Percentiles rank a stretch among this genome's conserved stretches.
phyloP scores from a whole-genome alignment of 352 stramenopile genomes.

The Pythium aquatile region DNA sequence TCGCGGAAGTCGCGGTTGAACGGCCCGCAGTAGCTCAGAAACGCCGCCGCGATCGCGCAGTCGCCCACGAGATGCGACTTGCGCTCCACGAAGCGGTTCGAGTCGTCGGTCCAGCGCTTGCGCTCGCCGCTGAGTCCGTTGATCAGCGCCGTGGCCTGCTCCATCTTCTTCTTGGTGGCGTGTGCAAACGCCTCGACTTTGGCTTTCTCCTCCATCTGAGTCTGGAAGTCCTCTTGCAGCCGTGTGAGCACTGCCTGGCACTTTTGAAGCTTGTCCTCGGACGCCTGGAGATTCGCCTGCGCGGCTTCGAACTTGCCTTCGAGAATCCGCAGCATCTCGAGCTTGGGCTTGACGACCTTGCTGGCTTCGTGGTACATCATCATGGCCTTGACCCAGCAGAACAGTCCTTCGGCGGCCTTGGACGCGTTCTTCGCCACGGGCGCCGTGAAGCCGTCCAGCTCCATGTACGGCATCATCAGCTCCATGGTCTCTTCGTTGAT shows the following conservation, averaged over 20 bases:
- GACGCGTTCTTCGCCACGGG: conserved; percentile 86
- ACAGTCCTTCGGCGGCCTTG: conserved; percentile 88
- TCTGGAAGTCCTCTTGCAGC: conserved; percentile 87
- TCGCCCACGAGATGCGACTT: conserved; percentile 86
- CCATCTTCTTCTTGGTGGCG: conserved; percentile 87
- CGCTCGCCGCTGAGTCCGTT: conserved; percentile 82
- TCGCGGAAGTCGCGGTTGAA: conserved; percentile 89
- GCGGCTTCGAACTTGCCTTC: conserved; percentile 87
- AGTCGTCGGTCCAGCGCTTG: conserved; percentile 87
- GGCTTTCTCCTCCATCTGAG: conserved; percentile 86
- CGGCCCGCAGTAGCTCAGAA: conserved; percentile 88
- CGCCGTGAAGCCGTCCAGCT: conserved; percentile 80
- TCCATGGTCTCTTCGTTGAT: conserved; percentile 94
- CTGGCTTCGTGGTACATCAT: conserved; percentile 90
- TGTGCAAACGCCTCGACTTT: conserved; percentile 84
- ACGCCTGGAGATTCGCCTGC: conserved; percentile 64
- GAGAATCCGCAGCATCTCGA: conserved; percentile 87
- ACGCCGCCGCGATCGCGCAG: conserved; percentile 81
- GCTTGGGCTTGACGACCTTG: conserved; percentile 93
- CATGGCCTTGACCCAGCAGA: conserved; percentile 91
- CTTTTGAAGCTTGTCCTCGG: conserved; percentile 67
- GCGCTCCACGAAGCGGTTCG: conserved; percentile 79
- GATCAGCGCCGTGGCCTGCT: conserved; percentile 88
- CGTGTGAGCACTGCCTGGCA: conserved; percentile 61
- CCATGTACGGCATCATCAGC: conserved; percentile 90